A percentile compares a stretch with the other conserved stretches of the same genome.
phyloP scores from a whole-genome alignment of 1,284 basidiomycete species.

The Neolentinus lepideus region DNA sequence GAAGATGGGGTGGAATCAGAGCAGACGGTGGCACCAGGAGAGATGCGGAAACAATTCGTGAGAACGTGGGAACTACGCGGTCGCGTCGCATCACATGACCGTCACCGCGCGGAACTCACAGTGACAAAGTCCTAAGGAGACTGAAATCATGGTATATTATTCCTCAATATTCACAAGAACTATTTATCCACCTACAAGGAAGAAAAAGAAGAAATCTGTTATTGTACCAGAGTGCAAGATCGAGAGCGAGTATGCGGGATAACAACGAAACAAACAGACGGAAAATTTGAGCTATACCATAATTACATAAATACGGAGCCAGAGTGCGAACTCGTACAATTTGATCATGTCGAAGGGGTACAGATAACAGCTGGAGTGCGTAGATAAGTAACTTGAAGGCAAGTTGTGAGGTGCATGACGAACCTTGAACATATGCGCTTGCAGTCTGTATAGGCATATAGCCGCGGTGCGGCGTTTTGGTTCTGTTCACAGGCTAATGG shows the following conservation, averaged over 20 bases:
- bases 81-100: too few species aligned
- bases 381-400: neutral
- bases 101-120: too few species aligned
- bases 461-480: neutral
- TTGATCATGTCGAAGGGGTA: neutral
- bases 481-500: neutral
- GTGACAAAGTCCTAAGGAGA: too few species aligned
- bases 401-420: neutral
- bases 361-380: neutral
- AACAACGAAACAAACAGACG: neutral
- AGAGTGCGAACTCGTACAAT: neutral
- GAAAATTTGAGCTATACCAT: neutral
- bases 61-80: too few species aligned
- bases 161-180: too few species aligned
- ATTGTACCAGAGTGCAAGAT: neutral
- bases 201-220: too few species aligned
- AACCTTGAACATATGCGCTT: neutral
- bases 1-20: too few species aligned
- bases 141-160: too few species aligned
- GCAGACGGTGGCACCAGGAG: too few species aligned
- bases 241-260: neutral
- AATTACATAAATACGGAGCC: neutral
- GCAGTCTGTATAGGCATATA: neutral
- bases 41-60: too few species aligned
- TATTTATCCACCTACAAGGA: too few species aligned